These are phyloP conservation scores for Amorphotheca resinae DNA, from an alignment of 495 filamentous ascomycete species.

Conservation along the genomic window DNA sequence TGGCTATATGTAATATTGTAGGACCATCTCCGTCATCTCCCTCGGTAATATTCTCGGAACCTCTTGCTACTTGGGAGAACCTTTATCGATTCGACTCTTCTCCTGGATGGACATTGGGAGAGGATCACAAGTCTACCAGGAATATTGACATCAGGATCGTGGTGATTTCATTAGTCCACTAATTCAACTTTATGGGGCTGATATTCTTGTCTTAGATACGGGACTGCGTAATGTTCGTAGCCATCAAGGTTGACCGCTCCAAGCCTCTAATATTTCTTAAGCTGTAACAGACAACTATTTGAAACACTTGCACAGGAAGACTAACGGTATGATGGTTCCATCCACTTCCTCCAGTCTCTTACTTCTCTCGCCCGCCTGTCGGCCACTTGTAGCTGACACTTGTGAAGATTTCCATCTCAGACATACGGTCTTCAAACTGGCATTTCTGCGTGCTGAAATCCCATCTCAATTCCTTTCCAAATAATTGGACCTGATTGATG, in stretches of 20 bases:
- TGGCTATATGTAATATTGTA: no score
- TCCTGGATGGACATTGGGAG: constrained; percentile 54
- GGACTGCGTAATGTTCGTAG: constrained; percentile 52
- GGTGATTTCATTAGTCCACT: no score
- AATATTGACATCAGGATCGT: constrained; percentile 34
- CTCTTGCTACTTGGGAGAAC: constrained; percentile 28
- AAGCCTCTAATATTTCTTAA: constrained; percentile 59
- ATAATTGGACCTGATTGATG: constrained; percentile 70
- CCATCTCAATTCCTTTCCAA: constrained; percentile 67
- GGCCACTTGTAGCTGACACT: no score
- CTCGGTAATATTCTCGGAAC: no score
- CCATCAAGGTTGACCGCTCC: constrained; percentile 67
- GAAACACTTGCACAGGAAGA: constrained; percentile 40
- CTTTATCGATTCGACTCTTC: constrained; percentile 49
- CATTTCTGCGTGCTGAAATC: constrained; percentile 56
- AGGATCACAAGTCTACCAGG: constrained; percentile 53
- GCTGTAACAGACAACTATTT: constrained; percentile 63
- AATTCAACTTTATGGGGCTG: no score
- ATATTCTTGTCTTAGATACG: no score
- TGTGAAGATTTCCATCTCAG: constrained; percentile 70
- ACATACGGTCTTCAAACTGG: constrained; percentile 57
- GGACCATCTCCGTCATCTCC: no score
- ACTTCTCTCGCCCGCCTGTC: no score
- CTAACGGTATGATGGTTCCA: no score
- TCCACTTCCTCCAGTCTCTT: no score